phyloP scores from a whole-genome alignment of 2,329 filamentous ascomycete genomes.

The Xylaria sp. region DNA sequence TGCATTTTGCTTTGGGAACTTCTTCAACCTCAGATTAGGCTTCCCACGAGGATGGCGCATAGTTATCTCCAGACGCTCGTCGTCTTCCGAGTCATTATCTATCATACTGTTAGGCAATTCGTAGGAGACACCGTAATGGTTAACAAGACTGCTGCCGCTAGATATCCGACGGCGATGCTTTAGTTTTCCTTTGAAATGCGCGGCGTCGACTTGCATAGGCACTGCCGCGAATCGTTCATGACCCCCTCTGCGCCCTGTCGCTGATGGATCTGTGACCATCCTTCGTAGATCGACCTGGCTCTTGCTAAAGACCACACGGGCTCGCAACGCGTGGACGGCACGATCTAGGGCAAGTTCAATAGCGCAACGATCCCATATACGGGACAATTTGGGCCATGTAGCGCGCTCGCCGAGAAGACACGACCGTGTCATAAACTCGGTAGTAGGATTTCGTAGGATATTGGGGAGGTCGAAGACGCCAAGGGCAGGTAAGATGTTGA shows the following conservation, averaged over 20 bases:
- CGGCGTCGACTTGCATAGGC: slow-evolving; percentile 30
- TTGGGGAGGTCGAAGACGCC: slow-evolving; percentile 77
- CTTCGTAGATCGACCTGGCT: slow-evolving; percentile 70
- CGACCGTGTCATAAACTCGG: slow-evolving; percentile 85
- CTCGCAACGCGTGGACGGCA: slow-evolving; percentile 75
- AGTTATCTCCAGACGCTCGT: slow-evolving; percentile 58
- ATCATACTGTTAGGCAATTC: slow-evolving; percentile 56
- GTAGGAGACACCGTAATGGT: slow-evolving; percentile 51
- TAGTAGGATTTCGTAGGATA: slow-evolving; percentile 84
- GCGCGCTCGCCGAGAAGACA: slow-evolving; percentile 83
- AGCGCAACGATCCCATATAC: slow-evolving; percentile 86
- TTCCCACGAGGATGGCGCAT: slow-evolving; percentile 48
- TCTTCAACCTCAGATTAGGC: slow-evolving; percentile 57
- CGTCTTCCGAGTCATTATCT: slow-evolving; percentile 58
- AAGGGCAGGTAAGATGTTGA: slow-evolving; percentile 89
- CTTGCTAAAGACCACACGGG: slow-evolving; percentile 75
- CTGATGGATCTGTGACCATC: slow-evolving; percentile 53
- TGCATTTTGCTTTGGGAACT: slow-evolving; percentile 54
- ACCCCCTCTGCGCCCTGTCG: slow-evolving; percentile 39
- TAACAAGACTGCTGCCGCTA: slow-evolving; percentile 61
- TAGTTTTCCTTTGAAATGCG: slow-evolving; percentile 46
- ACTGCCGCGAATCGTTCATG: slow-evolving; percentile 38
- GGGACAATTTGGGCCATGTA: slow-evolving; percentile 89
- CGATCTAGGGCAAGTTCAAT: slow-evolving; percentile 87
- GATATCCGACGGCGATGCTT: slow-evolving; percentile 59